Conservation (phyloP, 2,329 filamentous ascomycete genomes). For the Shiraia sp. region DNA sequence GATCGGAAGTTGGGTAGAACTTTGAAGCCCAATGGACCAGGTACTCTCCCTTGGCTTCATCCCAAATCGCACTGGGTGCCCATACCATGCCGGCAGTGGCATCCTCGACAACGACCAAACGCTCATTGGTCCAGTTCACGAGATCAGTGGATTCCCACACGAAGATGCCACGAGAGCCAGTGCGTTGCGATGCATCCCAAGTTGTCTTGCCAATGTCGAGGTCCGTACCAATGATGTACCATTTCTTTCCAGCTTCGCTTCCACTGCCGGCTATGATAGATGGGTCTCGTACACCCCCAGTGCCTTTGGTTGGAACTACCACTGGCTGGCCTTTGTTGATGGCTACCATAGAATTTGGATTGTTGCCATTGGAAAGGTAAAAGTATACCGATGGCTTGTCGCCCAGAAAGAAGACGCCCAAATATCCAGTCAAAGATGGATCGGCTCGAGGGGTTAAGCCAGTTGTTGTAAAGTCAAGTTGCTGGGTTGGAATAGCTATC, state of each 20-base stretch:
- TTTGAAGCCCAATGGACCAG: conserved; percentile 56
- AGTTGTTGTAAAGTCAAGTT: conserved; percentile 25
- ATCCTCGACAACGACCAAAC: conserved; percentile 57
- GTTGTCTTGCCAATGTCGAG: conserved; percentile 57
- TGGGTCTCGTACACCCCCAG: conserved; percentile 58
- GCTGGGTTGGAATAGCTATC: conserved; percentile 18
- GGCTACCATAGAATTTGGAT: conserved; percentile 53
- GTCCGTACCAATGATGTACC: conserved; percentile 61
- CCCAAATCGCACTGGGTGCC: conserved; percentile 61
- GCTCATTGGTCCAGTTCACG: conserved; percentile 54
- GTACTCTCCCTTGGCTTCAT: conserved; percentile 51
- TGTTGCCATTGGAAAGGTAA: conserved; percentile 59
- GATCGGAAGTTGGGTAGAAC: conserved; percentile 53
- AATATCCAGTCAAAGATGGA: conserved; percentile 53
- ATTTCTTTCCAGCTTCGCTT: conserved; percentile 54
- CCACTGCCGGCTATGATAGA: conserved; percentile 55
- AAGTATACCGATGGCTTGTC: conserved; percentile 59
- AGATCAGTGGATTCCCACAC: conserved; percentile 61
- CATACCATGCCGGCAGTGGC: conserved; percentile 62
- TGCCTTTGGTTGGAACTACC: conserved; percentile 56
- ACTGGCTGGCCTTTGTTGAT: conserved; percentile 56
- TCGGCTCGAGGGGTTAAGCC: conserved; percentile 26
- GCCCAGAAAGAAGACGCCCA: conserved; percentile 60
- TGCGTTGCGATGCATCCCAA: conserved; percentile 58
- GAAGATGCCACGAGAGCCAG: conserved; percentile 57